A percentile compares a stretch with the other conserved stretches of the same genome.
Conservation (phyloP, 208 protist genomes). For the Leishmania amazonensis region DNA sequence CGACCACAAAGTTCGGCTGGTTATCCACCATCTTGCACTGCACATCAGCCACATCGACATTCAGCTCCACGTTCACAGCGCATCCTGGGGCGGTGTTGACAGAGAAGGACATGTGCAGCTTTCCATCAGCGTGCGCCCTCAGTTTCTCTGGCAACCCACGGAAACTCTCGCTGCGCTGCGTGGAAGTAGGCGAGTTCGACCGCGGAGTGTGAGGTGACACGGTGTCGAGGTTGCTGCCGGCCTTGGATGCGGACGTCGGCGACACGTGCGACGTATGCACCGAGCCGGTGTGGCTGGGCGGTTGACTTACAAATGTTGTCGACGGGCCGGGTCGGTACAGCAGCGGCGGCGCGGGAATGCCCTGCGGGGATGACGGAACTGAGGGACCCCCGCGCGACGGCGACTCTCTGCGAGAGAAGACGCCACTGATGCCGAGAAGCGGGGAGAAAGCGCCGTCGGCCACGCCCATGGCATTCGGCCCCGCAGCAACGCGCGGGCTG, state of each 20-base stretch:
- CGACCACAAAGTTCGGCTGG: conserved; percentile 74
- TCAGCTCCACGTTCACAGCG: conserved; percentile 71
- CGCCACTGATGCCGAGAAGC: conserved; percentile 21
- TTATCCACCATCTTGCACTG: conserved; percentile 78
- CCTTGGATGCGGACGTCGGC: conserved; percentile 22
- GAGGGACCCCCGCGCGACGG: conserved; percentile 43
- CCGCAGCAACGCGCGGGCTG: conserved; percentile 26
- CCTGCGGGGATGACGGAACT: conserved; percentile 22
- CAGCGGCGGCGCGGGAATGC: conserved; percentile 36
- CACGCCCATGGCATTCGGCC: not conserved
- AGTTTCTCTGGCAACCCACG: conserved; percentile 25
- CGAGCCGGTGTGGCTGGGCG: conserved; percentile 22
- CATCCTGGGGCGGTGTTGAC: conserved; percentile 60
- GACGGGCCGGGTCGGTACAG: conserved; percentile 13
- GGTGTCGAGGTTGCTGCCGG: conserved; percentile 22
- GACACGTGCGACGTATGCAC: conserved; percentile 27
- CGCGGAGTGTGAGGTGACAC: conserved; percentile 27
- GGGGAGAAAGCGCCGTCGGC: conserved; percentile 35
- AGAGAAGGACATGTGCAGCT: conserved; percentile 72
- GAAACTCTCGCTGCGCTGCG: conserved; percentile 31
- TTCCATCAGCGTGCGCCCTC: conserved; percentile 59
- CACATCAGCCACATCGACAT: conserved; percentile 75
- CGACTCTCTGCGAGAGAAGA: conserved; percentile 47
- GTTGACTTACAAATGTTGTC: conserved; percentile 5
- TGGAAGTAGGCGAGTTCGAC: conserved; percentile 33